phyloP scores from a whole-genome alignment of 2,329 filamentous ascomycete species.

The Colletotrichum falcatum region DNA sequence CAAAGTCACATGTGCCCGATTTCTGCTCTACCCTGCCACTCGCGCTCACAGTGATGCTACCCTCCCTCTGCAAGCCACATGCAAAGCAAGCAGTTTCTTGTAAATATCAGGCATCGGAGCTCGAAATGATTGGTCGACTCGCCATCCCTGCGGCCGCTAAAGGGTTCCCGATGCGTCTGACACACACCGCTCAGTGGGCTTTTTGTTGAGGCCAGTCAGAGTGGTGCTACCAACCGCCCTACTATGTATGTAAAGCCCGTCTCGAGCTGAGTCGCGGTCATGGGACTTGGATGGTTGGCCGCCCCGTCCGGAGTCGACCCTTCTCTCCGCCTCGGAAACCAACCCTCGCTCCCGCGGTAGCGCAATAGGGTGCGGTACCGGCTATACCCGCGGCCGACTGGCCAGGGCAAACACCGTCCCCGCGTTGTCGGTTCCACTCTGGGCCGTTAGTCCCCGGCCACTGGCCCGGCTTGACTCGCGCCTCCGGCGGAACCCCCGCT shows the following conservation, averaged over 20 bases:
- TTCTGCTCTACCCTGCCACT: conserved; percentile 32
- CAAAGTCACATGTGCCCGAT: conserved; percentile 31
- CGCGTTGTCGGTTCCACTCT: conserved; percentile 28
- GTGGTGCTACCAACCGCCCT: conserved; percentile 23
- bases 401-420: conserved; percentile 18
- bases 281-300: conserved; percentile 1
- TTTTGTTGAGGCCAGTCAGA: conserved; percentile 39
- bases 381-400: conserved; percentile 23
- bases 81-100: conserved; percentile 30
- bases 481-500: background rate
- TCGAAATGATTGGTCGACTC: conserved; percentile 15
- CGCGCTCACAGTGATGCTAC: conserved; percentile 29
- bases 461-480: conserved; percentile 11
- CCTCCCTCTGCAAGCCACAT: conserved; percentile 40
- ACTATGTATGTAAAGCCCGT: too few relatives aligned
- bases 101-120: conserved; percentile 14
- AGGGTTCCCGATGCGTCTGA: conserved; percentile 36
- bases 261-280: conserved; percentile 4
- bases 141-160: conserved; percentile 34
- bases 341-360: background rate
- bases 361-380: conserved; percentile 13
- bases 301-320: background rate
- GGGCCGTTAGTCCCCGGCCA: conserved; percentile 20
- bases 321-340: conserved; percentile 3
- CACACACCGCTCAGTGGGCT: conserved; percentile 39